phyloP scores from a whole-genome alignment of 441 rosid species.

The Euphorbia corollata region DNA sequence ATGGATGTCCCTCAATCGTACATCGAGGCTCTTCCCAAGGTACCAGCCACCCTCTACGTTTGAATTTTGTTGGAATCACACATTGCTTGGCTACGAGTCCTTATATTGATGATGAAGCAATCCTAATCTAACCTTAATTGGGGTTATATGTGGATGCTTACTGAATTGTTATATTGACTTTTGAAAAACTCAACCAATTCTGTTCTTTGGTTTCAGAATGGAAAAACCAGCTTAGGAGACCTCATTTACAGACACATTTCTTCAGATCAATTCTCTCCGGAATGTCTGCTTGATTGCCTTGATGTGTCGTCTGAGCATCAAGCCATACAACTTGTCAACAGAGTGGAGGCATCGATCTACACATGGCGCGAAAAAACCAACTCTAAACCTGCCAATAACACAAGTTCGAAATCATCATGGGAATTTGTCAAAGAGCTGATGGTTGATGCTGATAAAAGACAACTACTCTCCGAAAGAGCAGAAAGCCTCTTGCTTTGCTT shows the following conservation, averaged over 20 bases:
- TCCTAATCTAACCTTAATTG: too few relatives aligned
- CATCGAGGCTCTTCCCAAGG: conserved; percentile 89
- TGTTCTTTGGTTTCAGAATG: conserved; percentile 78
- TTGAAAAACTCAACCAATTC: too few relatives aligned
- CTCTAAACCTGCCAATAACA: conserved; percentile 41
- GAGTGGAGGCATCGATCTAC: conserved; percentile 75
- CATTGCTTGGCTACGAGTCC: too few relatives aligned
- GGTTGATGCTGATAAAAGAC: conserved; percentile 76
- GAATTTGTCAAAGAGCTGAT: conserved; percentile 80
- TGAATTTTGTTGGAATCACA: too few relatives aligned
- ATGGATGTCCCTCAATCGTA: conserved; percentile 88
- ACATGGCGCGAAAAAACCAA: conserved; percentile 57
- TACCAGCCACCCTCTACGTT: conserved; percentile 17
- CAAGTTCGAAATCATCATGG: conserved; percentile 81
- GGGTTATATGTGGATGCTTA: too few relatives aligned
- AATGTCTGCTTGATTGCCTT: conserved; percentile 80
- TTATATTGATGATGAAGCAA: too few relatives aligned
- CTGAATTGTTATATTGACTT: too few relatives aligned
- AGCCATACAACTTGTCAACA: conserved; percentile 86
- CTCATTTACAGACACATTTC: conserved; percentile 68
- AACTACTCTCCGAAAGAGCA: conserved; percentile 76
- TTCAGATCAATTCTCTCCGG: conserved; percentile 82
- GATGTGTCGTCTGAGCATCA: conserved; percentile 92
- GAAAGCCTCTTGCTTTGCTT: conserved; percentile 75
- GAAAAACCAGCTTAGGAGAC: conserved; percentile 82